A percentile compares a stretch with the other conserved stretches of the same genome.
Evolutionary conservation across 2,329 filamentous ascomycete genomes (phyloP).

Genomic region (Fusarium torreyae): DNA sequence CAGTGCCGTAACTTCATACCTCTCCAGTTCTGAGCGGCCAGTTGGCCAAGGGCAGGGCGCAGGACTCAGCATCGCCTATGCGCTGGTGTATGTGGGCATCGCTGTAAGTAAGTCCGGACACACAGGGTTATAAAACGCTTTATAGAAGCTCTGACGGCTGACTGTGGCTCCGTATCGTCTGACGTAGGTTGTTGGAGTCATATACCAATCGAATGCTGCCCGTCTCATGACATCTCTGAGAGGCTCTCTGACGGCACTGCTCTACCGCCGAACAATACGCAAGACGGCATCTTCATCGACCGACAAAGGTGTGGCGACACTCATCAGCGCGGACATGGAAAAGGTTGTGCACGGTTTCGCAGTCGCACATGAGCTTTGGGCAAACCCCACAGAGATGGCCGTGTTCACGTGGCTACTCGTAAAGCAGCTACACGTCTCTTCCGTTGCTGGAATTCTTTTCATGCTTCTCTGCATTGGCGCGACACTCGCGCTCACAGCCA

Average conservation of each 20-base stretch:
- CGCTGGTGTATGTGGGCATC: conserved; percentile 13
- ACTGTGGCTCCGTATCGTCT: conserved; percentile 9
- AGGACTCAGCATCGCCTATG: conserved; percentile 15
- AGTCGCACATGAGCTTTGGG: conserved; percentile 16
- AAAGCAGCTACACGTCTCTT: conserved; percentile 16
- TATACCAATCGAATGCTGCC: conserved; percentile 13
- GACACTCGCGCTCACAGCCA: conserved; percentile 14
- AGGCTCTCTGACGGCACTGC: conserved; percentile 15
- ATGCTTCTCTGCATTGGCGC: conserved; percentile 17
- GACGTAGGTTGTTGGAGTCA: conserved; percentile 14
- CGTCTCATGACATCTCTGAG: conserved; percentile 16
- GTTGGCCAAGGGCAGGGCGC: conserved; percentile 14
- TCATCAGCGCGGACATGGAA: conserved; percentile 17
- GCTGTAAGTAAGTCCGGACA: conserved; percentile 16
- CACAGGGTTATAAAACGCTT: conserved; percentile 10
- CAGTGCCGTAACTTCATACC: conserved; percentile 17
- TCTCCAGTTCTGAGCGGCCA: conserved; percentile 17
- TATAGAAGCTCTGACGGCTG: conserved; percentile 9
- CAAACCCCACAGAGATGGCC: conserved; percentile 13
- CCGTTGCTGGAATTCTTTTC: conserved; percentile 17
- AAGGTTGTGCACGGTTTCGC: conserved; percentile 18
- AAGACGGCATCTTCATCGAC: conserved; percentile 15
- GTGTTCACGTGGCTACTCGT: conserved; percentile 16
- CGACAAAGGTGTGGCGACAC: conserved; percentile 15
- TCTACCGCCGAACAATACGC: conserved; percentile 13